phyloP scores from a whole-genome alignment of 805 yeast genomes.

The Metschnikowia picachoensis region DNA sequence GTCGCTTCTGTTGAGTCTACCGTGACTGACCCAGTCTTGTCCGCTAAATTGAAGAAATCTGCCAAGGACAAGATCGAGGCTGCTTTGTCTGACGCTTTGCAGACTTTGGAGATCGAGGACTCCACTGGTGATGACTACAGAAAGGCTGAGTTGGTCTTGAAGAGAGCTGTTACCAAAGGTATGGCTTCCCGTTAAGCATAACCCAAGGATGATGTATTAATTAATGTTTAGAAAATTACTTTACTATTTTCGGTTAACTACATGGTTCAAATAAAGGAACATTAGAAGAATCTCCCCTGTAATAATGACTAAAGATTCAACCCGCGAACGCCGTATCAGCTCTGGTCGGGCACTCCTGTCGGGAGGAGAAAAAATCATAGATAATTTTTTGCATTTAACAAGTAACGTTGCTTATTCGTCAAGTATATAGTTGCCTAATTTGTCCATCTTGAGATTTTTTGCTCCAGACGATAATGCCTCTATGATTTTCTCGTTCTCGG shows the following conservation, averaged over 20 bases:
- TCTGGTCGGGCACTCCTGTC: no score
- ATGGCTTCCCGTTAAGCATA: slow-evolving; percentile 88
- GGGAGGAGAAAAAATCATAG: no score
- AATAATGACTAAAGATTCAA: no score
- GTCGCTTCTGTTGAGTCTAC: slow-evolving; percentile 82
- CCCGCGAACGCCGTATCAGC: no score
- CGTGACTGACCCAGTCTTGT: slow-evolving; percentile 94
- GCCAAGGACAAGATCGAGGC: slow-evolving; percentile 96
- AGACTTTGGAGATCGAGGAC: slow-evolving; percentile 96
- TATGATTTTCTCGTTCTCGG: slow-evolving; percentile 54
- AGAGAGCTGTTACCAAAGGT: slow-evolving; percentile 99
- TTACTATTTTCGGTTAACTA: slow-evolving; percentile 9
- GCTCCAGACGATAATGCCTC: slow-evolving; percentile 65
- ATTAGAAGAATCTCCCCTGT: neutral
- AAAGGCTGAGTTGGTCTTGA: slow-evolving; percentile 98
- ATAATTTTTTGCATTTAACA: no score
- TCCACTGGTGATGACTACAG: slow-evolving; percentile 95
- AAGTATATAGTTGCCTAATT: slow-evolving; percentile 73
- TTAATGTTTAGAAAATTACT: slow-evolving; percentile 19
- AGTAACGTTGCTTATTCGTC: slow-evolving; percentile 31
- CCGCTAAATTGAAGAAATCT: slow-evolving; percentile 96
- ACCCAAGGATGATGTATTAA: slow-evolving; percentile 15
- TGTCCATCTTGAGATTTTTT: slow-evolving; percentile 71
- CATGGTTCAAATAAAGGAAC: slow-evolving; percentile 4
- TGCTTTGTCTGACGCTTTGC: slow-evolving; percentile 97